phyloP scores from a whole-genome alignment of 2,329 filamentous ascomycete genomes.

The Huntiella omanensis region DNA sequence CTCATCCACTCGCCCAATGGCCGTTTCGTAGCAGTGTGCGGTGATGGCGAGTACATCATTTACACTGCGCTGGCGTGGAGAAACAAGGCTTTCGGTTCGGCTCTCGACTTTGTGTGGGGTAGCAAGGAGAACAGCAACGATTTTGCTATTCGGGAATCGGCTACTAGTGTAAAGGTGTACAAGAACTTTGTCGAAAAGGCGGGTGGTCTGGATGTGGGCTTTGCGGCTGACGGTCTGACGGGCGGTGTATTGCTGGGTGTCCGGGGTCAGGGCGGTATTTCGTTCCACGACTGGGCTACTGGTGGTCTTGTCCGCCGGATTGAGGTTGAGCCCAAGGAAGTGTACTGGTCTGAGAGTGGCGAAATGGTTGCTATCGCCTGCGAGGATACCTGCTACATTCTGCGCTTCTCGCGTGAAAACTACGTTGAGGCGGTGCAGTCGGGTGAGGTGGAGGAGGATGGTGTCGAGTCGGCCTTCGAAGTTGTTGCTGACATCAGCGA shows the following conservation, averaged over 20 bases:
- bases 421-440: slow-evolving; percentile 69
- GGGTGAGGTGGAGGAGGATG: slow-evolving; percentile 71
- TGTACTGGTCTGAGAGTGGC: slow-evolving; percentile 96
- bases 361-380: slow-evolving; percentile 86
- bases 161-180: slow-evolving; percentile 90
- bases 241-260: slow-evolving; percentile 85
- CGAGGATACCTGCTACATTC: slow-evolving; percentile 86
- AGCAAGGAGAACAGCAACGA: slow-evolving; percentile 97
- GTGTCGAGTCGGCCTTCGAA: slow-evolving; percentile 89
- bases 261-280: slow-evolving; percentile 83
- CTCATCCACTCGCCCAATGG: slow-evolving; percentile 92
- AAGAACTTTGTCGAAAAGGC: slow-evolving; percentile 91
- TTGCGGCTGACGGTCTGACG: slow-evolving; percentile 78
- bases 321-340: slow-evolving; percentile 54
- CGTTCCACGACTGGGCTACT: slow-evolving; percentile 90
- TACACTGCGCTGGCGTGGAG: slow-evolving; percentile 93
- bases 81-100: slow-evolving; percentile 93
- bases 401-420: slow-evolving; percentile 77
- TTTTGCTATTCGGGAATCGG: slow-evolving; percentile 87
- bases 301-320: slow-evolving; percentile 81
- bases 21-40: slow-evolving; percentile 62
- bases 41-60: slow-evolving; percentile 97
- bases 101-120: slow-evolving; percentile 91
- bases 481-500: slow-evolving; percentile 92
- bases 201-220: slow-evolving; percentile 80